Percentiles rank a stretch among this genome's conserved stretches.
Evolutionary conservation across 345 rosid species (phyloP).

Genomic region (Lagerstroemia speciosa): DNA sequence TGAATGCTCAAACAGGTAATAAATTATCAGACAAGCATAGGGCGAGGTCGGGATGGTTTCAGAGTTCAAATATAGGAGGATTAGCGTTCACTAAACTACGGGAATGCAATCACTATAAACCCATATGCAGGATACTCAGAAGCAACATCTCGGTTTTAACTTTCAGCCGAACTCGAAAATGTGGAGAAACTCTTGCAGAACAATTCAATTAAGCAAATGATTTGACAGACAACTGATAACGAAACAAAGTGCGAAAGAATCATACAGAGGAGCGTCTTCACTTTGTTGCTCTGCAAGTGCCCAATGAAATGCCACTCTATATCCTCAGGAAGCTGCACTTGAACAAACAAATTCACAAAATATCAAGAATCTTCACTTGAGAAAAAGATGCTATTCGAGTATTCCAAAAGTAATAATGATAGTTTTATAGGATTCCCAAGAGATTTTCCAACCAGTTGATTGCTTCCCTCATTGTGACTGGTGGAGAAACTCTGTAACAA

Average conservation of each 20-base stretch:
- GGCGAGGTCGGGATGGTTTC: background rate
- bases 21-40: background rate
- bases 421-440: background rate
- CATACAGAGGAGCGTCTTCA: conserved; percentile 64
- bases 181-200: background rate
- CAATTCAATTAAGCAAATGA: background rate
- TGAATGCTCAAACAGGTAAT: background rate
- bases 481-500: too few relatives aligned
- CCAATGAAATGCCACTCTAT: conserved; percentile 88
- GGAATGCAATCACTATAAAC: too few relatives aligned
- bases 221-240: background rate
- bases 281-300: conserved; percentile 91
- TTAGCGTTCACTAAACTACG: background rate
- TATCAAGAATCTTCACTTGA: background rate
- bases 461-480: background rate
- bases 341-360: background rate
- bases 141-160: background rate
- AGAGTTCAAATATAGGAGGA: background rate
- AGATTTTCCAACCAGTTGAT: background rate
- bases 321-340: conserved; percentile 67
- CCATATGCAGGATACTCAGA: background rate
- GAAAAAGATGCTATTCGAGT: background rate
- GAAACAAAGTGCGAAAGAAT: background rate
- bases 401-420: background rate
- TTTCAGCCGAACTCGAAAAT: background rate